phyloP scores from a whole-genome alignment of 768 basidiomycete genomes.

The Pisolithus microcarpus region DNA sequence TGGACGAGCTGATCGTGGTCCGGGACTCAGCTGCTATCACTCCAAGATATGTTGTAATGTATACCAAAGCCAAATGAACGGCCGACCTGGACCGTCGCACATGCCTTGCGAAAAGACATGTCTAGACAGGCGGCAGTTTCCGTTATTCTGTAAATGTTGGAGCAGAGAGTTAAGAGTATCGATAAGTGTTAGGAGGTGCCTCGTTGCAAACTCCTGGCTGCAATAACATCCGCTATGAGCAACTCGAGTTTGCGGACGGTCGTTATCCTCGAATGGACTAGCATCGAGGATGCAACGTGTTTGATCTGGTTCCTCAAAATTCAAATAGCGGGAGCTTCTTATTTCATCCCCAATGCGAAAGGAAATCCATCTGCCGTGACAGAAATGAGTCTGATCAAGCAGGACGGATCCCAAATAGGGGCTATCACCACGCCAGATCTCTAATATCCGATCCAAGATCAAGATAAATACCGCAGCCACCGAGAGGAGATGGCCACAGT shows the following conservation, averaged over 20 bases:
- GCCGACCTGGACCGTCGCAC: constrained; percentile 12
- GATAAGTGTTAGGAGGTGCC: constrained; percentile 11
- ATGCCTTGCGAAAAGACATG: constrained; percentile 8
- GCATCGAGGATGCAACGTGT: constrained; percentile 24
- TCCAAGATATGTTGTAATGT: constrained; percentile 55
- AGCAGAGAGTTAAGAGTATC: constrained; percentile 10
- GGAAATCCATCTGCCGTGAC: constrained; percentile 7
- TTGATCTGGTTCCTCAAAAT: constrained; percentile 11
- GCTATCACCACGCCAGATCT: neutral
- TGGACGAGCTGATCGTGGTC: constrained; percentile 48
- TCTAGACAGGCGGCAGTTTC: constrained; percentile 13
- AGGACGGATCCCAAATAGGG: constrained; percentile 6
- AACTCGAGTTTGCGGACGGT: neutral
- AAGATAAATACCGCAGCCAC: constrained; percentile 3
- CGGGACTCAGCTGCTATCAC: constrained; percentile 47
- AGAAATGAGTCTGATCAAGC: constrained; percentile 8
- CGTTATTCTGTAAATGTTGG: constrained; percentile 18
- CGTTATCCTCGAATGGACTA: constrained; percentile 10
- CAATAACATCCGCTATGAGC: constrained; percentile 10
- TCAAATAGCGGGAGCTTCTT: constrained; percentile 24
- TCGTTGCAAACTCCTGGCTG: constrained; percentile 21
- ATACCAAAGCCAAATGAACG: constrained; percentile 33
- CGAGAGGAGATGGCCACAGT: neutral
- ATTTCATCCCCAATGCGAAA: neutral
- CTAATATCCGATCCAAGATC: constrained; percentile 7